Percentiles rank a stretch among this genome's conserved stretches.
These are phyloP conservation scores for Leccinum arenicola DNA, from an alignment of 768 basidiomycete genomes.

Conservation along the genomic window DNA sequence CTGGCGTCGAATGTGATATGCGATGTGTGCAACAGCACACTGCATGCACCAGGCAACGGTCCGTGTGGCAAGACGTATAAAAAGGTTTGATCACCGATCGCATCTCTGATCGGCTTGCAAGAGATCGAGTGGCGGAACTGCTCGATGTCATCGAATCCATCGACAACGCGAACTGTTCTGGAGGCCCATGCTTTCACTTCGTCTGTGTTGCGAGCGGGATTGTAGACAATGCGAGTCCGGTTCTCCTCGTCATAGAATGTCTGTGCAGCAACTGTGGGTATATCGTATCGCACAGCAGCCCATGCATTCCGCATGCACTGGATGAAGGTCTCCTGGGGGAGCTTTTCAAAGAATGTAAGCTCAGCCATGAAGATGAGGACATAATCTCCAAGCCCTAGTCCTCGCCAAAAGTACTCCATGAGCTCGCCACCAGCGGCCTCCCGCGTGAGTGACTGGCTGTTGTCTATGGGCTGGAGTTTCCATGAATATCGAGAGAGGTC, in stretches of 20 bases:
- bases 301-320: not conserved
- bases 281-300: not conserved
- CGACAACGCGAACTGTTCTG: not conserved
- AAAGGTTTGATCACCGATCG: not conserved
- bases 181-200: not conserved
- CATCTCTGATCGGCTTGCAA: not conserved
- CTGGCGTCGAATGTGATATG: not conserved
- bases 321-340: not conserved
- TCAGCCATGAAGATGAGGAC: not conserved
- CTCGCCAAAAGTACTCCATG: not conserved
- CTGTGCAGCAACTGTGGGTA: not conserved
- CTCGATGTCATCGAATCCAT: not conserved
- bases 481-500: not conserved
- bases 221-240: not conserved
- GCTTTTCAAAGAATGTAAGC: not conserved
- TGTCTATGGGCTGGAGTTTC: not conserved
- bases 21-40: not conserved
- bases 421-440: not conserved
- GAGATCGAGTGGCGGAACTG: not conserved
- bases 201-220: not conserved
- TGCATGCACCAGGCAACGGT: not conserved
- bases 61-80: not conserved
- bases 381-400: not conserved
- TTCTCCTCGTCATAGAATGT: not conserved
- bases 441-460: not conserved